Conservation (phyloP, 352 stramenopile genomes). For the Phytopythium ostracodes region DNA sequence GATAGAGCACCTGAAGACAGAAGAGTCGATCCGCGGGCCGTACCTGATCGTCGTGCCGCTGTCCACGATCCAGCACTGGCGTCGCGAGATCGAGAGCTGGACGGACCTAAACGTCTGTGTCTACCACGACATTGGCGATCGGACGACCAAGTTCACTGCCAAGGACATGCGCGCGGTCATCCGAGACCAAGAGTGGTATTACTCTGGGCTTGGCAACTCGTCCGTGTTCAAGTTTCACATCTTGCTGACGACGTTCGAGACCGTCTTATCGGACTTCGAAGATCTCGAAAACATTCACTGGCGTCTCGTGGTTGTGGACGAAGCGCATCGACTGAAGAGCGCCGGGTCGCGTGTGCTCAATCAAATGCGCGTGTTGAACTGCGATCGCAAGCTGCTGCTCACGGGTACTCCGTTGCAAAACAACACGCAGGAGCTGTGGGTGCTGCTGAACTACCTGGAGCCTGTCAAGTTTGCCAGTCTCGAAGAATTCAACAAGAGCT, state of each 20-base stretch:
- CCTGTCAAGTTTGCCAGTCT: conserved; percentile 89
- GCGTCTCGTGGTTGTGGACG: conserved; percentile 79
- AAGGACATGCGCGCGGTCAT: conserved; percentile 88
- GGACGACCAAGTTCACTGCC: conserved; percentile 70
- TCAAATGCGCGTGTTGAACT: conserved; percentile 81
- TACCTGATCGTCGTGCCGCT: conserved; percentile 86
- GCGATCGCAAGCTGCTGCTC: conserved; percentile 92
- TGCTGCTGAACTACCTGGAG: conserved; percentile 96
- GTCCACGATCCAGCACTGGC: conserved; percentile 87
- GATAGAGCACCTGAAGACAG: conserved; percentile 83
- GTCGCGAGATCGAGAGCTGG: conserved; percentile 86
- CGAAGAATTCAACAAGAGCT: conserved; percentile 90
- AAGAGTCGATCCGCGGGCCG: conserved; percentile 80
- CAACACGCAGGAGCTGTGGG: conserved; percentile 96
- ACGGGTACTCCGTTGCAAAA: conserved; percentile 98
- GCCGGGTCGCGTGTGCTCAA: conserved; percentile 79
- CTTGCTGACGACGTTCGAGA: conserved; percentile 81
- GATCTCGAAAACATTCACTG: conserved; percentile 86
- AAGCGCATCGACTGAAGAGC: conserved; percentile 82
- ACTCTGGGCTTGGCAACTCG: conserved; percentile 86
- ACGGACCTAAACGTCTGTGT: conserved; percentile 99
- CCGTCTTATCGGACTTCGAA: conserved; percentile 78
- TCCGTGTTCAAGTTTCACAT: conserved; percentile 91
- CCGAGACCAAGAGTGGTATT: conserved; percentile 87
- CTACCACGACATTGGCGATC: conserved; percentile 95